Evolutionary conservation across 2,329 filamentous ascomycete species (phyloP).

Genomic region (Nemania diffusa): DNA sequence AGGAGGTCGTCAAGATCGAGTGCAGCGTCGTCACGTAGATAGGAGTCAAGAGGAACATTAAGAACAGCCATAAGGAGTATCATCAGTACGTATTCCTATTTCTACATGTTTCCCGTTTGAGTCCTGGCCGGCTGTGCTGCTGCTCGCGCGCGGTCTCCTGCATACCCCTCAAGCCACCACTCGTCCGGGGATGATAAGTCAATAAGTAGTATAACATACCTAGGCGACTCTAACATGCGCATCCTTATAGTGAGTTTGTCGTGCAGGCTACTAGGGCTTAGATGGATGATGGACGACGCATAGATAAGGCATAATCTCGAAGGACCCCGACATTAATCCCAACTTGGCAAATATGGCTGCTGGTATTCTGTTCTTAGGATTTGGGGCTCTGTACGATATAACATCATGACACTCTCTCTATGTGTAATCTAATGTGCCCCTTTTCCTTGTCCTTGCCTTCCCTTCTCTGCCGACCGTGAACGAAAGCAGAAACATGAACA

Average conservation of each 20-base stretch:
- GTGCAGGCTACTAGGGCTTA: slow-evolving; percentile 30
- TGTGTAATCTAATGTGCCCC: background rate
- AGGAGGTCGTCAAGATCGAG: slow-evolving; percentile 46
- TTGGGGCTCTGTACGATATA: too few species aligned
- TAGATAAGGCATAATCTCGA: too few species aligned
- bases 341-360: background rate
- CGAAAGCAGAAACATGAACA: background rate
- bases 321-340: background rate
- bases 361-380: too few species aligned
- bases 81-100: slow-evolving; percentile 30
- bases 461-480: background rate
- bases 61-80: slow-evolving; percentile 44
- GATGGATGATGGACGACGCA: background rate
- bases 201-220: background rate
- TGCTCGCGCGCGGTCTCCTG: background rate
- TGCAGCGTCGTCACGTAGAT: slow-evolving; percentile 45
- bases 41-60: slow-evolving; percentile 46
- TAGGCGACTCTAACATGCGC: slow-evolving; percentile 1
- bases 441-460: background rate
- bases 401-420: background rate
- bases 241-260: slow-evolving; percentile 31
- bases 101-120: background rate
- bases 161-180: too few species aligned
- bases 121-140: background rate
- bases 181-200: too few species aligned